A percentile compares a stretch with the other conserved stretches of the same genome.
Conservation (phyloP, 495 filamentous ascomycete species). For the Lasiosphaeria hispida region DNA sequence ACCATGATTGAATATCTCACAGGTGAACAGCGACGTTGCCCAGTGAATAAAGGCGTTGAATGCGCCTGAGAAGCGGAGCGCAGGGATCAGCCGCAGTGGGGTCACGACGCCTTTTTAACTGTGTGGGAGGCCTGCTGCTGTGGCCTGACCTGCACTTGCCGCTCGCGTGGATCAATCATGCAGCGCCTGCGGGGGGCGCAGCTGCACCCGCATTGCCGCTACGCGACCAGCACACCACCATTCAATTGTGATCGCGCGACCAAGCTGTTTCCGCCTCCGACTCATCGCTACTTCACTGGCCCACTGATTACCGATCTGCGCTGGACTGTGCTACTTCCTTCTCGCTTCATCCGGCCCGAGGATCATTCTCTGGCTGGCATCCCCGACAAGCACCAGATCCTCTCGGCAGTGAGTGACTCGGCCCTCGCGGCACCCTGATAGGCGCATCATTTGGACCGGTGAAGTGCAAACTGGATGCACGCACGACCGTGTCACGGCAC, state of each 20-base stretch:
- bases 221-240: not conserved
- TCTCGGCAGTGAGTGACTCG: no score
- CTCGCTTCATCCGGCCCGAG: not conserved
- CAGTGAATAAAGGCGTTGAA: no score
- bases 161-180: not conserved
- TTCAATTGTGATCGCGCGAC: no score
- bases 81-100: not conserved
- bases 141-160: not conserved
- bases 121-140: not conserved
- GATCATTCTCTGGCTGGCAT: no score
- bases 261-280: not conserved
- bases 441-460: no score
- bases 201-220: not conserved
- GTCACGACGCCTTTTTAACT: not conserved
- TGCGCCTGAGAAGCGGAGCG: not conserved
- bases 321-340: not conserved
- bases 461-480: no score
- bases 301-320: slow-evolving; percentile 1
- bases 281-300: not conserved
- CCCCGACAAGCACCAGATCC: no score
- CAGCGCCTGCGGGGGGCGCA: not conserved
- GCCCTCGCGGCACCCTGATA: no score
- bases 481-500: not conserved
- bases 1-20: not conserved
- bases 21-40: no score